These are phyloP conservation scores for Trametes polyzona DNA, from an alignment of 1,284 basidiomycete species.

Conservation along the genomic window DNA sequence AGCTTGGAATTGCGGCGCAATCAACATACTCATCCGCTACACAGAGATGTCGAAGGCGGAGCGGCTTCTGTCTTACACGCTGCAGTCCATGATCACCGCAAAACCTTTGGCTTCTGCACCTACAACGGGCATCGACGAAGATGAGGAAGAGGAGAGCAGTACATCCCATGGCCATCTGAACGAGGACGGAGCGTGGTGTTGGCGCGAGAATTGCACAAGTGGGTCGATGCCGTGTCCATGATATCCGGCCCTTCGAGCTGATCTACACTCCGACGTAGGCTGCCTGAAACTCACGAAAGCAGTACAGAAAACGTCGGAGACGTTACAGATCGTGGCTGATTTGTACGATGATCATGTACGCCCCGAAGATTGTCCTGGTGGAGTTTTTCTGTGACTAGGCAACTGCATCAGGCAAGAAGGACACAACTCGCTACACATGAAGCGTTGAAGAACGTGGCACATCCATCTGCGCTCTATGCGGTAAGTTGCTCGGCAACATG, in stretches of 20 bases:
- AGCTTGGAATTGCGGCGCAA: not conserved
- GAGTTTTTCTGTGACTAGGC: too few relatives aligned
- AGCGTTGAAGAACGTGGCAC: slow-evolving; percentile 71
- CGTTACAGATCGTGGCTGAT: slow-evolving; percentile 74
- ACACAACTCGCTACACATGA: slow-evolving; percentile 78
- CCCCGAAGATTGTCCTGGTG: not conserved
- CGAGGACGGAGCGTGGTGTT: slow-evolving; percentile 83
- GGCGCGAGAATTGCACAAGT: slow-evolving; percentile 78
- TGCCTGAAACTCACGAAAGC: slow-evolving; percentile 80
- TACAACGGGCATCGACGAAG: slow-evolving; percentile 49
- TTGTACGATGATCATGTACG: slow-evolving; percentile 78
- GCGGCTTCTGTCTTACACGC: slow-evolving; percentile 67
- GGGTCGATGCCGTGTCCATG: not conserved
- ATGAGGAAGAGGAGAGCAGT: slow-evolving; percentile 47
- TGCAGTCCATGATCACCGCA: slow-evolving; percentile 71
- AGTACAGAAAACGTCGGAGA: slow-evolving; percentile 77
- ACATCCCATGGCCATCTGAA: slow-evolving; percentile 63
- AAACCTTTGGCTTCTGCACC: slow-evolving; percentile 59
- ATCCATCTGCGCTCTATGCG: slow-evolving; percentile 72
- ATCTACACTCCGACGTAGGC: slow-evolving; percentile 46
- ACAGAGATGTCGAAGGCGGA: slow-evolving; percentile 78
- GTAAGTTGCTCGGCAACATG: slow-evolving; percentile 40
- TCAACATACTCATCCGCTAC: not conserved
- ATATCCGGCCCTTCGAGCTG: too few relatives aligned
- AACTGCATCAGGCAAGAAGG: slow-evolving; percentile 59